A percentile compares a stretch with the other conserved stretches of the same genome.
phyloP scores from a whole-genome alignment of 1,284 basidiomycete species.

The Limonomyces culmigenus region DNA sequence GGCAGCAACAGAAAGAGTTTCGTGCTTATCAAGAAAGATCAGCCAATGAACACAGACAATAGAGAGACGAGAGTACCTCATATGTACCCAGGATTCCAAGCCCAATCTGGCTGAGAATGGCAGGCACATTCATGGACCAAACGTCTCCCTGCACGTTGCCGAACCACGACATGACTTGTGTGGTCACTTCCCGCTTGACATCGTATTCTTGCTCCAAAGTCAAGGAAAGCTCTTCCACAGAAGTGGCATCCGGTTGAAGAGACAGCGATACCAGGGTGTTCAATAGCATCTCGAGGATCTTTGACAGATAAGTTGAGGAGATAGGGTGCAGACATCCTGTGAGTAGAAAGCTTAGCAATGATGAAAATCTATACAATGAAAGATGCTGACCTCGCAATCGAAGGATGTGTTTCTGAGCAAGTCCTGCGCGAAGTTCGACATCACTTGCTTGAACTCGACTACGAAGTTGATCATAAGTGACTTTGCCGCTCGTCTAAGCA shows the following conservation, averaged over 20 bases:
- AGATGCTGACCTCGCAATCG: too few relatives aligned
- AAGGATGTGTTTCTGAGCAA: too few relatives aligned
- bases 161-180: slow-evolving; percentile 68
- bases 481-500: too few relatives aligned
- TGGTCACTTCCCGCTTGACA: slow-evolving; percentile 37
- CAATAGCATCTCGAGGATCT: slow-evolving; percentile 58
- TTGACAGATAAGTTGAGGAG: slow-evolving; percentile 41
- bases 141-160: slow-evolving; percentile 22
- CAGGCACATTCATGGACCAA: slow-evolving; percentile 48
- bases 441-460: too few relatives aligned
- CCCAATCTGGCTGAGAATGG: slow-evolving; percentile 50
- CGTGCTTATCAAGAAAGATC: too few relatives aligned
- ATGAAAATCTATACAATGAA: too few relatives aligned
- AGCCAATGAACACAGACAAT: slow-evolving; percentile 5
- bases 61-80: slow-evolving; percentile 24
- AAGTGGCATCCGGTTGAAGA: slow-evolving; percentile 27
- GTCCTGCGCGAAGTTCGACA: too few relatives aligned
- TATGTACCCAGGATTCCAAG: slow-evolving; percentile 49
- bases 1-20: slow-evolving; percentile 31
- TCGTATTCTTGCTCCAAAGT: slow-evolving; percentile 63
- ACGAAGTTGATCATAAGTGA: too few relatives aligned
- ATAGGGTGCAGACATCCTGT: slow-evolving; percentile 56
- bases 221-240: slow-evolving; percentile 34
- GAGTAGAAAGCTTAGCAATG: too few relatives aligned
- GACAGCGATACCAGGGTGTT: slow-evolving; percentile 47